Conservation (phyloP, 1,284 basidiomycete genomes). For the Trametes pubescens region DNA sequence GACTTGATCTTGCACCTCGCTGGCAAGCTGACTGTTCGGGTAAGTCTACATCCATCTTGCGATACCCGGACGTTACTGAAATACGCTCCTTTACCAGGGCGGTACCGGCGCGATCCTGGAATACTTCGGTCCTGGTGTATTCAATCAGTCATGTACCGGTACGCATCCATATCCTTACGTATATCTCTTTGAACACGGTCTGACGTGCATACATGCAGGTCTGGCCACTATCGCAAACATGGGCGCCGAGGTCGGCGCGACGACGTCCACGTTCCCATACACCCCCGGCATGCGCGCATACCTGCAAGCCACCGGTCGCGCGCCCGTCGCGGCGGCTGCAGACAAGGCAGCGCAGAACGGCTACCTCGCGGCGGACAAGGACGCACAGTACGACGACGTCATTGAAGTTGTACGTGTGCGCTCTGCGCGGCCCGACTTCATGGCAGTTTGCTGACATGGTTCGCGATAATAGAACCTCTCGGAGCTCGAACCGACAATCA, state of each 20-base stretch:
- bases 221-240: slow-evolving; percentile 97
- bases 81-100: slow-evolving; percentile 58
- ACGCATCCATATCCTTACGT: slow-evolving; percentile 19
- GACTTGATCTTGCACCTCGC: slow-evolving; percentile 96
- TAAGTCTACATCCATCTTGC: slow-evolving; percentile 47
- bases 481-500: slow-evolving; percentile 93
- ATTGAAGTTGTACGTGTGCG: slow-evolving; percentile 83
- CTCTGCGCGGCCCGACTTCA: neutral
- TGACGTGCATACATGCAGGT: slow-evolving; percentile 51
- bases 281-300: slow-evolving; percentile 91
- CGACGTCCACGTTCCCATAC: slow-evolving; percentile 98
- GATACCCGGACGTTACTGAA: neutral
- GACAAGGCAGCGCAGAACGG: slow-evolving; percentile 84
- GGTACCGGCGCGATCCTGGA: slow-evolving; percentile 97
- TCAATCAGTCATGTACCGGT: slow-evolving; percentile 93
- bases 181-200: neutral
- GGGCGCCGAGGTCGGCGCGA: slow-evolving; percentile 99
- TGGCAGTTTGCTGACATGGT: neutral
- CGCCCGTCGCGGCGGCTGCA: slow-evolving; percentile 88
- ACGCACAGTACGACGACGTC: slow-evolving; percentile 95
- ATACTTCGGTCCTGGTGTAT: slow-evolving; percentile 97
- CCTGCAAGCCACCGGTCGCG: slow-evolving; percentile 89
- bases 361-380: slow-evolving; percentile 86
- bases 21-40: slow-evolving; percentile 93
- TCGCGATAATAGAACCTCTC: slow-evolving; percentile 75